Evolutionary conservation across 2,329 filamentous ascomycete species (phyloP), one percentile per base, ranked within the genome.

Genomic region (Podosphaera xanthii): DNA sequence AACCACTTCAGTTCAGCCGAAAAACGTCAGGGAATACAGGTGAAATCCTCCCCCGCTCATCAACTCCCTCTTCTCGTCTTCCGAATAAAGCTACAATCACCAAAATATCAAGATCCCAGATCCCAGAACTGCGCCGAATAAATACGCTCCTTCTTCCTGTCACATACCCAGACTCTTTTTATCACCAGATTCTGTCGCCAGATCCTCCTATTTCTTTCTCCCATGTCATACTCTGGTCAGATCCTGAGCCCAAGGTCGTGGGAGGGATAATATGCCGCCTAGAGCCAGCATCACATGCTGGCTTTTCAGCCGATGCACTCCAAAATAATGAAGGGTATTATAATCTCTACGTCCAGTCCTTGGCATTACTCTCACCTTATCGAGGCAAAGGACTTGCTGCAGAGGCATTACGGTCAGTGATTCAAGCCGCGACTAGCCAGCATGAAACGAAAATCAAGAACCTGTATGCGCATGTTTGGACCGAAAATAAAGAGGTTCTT

Each of bases 381-480:
- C 76, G 81, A 33, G 71, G 72, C 2, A 72, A 81, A 44, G 82
- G 82, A 0, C 73, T 84, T 10, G 78, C 77, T 10, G 72, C 74
- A n/a, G 75, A 77, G 33, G 74, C 80, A 0, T 70, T 85, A 14
- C 75, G 66, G 6, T 61, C 64, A 14, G 63, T 70, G 3, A 65
- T 69, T 14, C 56, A 69, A 65, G 10, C 61, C 31, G 64, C 69
- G 70, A 9, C 70, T 70, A 33, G 14, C 33, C 3, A 69, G 62
- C 14, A 68, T 73, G 62, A 62, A 4, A 14, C 66, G 2, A 63
- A 58, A 66, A 73, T 69, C 58, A 65, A 65, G 55, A 72, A 72
- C 50, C 71, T 82, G 14, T 83, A 80, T 63, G 82, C 82, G 3
- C 82, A 85, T 67, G 82, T 84, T 14, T 85, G 82, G 82, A 81